Percentiles rank a stretch among this genome's conserved stretches.
Evolutionary conservation across 148 eudicot genomes (phyloP).

Genomic region (Vaccinium myrtillus): DNA sequence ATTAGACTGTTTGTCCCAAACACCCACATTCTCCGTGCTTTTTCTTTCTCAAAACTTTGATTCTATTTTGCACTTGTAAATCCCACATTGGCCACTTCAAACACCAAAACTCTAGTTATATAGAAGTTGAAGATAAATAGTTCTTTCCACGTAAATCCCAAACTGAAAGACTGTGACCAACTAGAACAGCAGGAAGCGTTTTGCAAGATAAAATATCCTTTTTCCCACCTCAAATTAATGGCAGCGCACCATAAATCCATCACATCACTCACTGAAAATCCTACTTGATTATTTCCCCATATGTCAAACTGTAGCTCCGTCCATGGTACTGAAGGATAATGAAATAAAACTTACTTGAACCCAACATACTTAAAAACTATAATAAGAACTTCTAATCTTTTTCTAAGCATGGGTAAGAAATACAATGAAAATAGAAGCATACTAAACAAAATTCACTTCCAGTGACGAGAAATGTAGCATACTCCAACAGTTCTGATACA

Average conservation of each 20-base stretch:
- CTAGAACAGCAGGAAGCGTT: neutral
- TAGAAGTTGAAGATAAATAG: neutral
- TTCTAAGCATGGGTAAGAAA: neutral
- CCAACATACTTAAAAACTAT: no score
- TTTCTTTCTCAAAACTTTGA: neutral
- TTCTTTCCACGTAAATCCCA: neutral
- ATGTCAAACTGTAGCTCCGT: no score
- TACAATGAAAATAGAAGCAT: neutral
- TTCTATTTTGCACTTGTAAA: neutral
- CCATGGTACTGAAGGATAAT: neutral
- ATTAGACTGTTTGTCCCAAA: neutral
- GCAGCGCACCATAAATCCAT: neutral
- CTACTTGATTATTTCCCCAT: no score
- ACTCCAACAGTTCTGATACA: conserved; percentile 77
- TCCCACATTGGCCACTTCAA: neutral
- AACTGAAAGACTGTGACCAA: neutral
- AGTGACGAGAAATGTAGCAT: conserved; percentile 9
- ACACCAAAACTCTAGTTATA: neutral
- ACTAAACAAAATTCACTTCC: neutral
- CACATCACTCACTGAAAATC: neutral
- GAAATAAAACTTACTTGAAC: neutral
- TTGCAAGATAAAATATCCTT: neutral
- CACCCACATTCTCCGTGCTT: neutral
- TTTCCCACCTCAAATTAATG: neutral
- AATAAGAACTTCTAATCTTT: neutral